Conservation (phyloP, 2,329 filamentous ascomycete genomes). For the Escovopsis weberi region DNA sequence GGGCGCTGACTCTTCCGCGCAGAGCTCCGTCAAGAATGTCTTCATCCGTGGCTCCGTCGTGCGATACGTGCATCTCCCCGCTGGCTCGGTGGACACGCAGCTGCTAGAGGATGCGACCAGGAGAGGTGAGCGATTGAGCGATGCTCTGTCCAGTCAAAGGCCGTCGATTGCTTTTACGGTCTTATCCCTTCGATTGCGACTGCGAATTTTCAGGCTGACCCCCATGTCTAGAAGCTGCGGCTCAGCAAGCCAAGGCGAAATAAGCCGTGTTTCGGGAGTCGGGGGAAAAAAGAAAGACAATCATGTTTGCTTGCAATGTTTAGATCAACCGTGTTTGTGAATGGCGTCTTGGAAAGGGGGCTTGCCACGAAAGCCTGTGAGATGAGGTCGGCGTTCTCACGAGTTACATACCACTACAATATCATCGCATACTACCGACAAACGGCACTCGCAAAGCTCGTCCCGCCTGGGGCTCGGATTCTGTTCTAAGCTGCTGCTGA, state of each 20-base stretch:
- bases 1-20: conserved; percentile 2
- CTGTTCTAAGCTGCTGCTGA: too few relatives aligned
- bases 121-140: conserved; percentile 43
- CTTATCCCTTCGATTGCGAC: not conserved
- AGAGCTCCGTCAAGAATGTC: conserved; percentile 80
- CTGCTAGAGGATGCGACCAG: conserved; percentile 82
- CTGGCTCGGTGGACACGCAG: conserved; percentile 68
- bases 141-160: not conserved
- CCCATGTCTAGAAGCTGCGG: conserved; percentile 34
- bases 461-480: too few relatives aligned
- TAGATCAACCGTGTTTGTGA: not conserved
- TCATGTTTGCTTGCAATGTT: not conserved
- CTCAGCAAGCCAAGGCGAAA: conserved; percentile 42
- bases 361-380: too few relatives aligned
- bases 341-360: conserved; percentile 1
- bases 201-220: not conserved
- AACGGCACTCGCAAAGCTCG: not conserved
- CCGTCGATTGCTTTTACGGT: not conserved
- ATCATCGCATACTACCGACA: conserved; percentile 4
- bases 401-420: conserved; percentile 16
- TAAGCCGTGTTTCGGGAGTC: conserved; percentile 12
- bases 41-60: conserved; percentile 91
- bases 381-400: conserved; percentile 9
- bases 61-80: conserved; percentile 79
- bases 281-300: not conserved